Evolutionary conservation across 805 yeast species (phyloP).

Genomic region (Huiozyma naganishii): DNA sequence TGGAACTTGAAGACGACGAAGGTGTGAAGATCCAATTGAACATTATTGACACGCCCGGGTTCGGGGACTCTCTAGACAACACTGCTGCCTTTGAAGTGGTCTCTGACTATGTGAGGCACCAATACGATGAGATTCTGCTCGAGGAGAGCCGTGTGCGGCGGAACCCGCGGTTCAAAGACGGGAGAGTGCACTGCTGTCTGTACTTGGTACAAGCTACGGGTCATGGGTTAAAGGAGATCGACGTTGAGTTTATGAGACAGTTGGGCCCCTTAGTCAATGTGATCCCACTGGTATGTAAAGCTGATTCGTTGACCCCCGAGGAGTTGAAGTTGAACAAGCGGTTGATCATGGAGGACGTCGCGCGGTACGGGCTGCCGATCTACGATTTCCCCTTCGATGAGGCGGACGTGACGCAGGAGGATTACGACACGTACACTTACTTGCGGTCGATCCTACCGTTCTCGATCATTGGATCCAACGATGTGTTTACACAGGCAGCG

Average conservation of each 20-base stretch:
- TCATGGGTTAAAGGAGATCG: constrained; percentile 69
- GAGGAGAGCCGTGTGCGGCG: constrained; percentile 76
- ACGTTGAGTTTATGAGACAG: constrained; percentile 66
- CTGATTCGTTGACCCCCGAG: constrained; percentile 73
- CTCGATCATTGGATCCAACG: constrained; percentile 60
- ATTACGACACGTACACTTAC: constrained; percentile 53
- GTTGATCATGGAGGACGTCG: constrained; percentile 67
- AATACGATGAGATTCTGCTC: constrained; percentile 69
- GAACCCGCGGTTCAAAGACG: constrained; percentile 77
- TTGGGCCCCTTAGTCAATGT: constrained; percentile 74
- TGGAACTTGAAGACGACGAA: constrained; percentile 78
- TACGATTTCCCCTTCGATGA: constrained; percentile 61
- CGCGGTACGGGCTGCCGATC: constrained; percentile 56
- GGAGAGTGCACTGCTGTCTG: constrained; percentile 66
- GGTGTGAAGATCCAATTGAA: constrained; percentile 72
- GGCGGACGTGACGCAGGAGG: constrained; percentile 46
- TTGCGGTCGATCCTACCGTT: constrained; percentile 56
- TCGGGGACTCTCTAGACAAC: constrained; percentile 66
- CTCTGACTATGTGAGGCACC: constrained; percentile 72
- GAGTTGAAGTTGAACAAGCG: constrained; percentile 68
- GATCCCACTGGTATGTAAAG: constrained; percentile 76
- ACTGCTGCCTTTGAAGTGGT: constrained; percentile 54
- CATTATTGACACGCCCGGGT: constrained; percentile 75
- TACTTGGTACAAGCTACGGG: constrained; percentile 79
- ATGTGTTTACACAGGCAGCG: constrained; percentile 32